Evolutionary conservation across 2,329 filamentous ascomycete species (phyloP), one percentile per base, ranked within the genome.

Genomic region (Fusarium citri): DNA sequence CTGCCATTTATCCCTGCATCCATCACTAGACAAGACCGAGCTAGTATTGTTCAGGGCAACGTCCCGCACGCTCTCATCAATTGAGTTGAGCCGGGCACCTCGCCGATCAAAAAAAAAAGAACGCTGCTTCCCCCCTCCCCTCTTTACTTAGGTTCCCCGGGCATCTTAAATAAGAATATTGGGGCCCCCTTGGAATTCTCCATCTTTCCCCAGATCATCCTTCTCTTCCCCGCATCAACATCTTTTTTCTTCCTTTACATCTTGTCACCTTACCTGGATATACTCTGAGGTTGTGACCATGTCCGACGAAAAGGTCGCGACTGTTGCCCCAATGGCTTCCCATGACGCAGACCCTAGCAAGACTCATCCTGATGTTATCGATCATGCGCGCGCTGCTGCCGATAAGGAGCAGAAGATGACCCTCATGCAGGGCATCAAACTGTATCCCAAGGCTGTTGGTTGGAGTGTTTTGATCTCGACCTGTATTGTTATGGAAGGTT

Each of bases 401-500:
- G 26, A 49, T 2, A 72, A 72, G 65, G 70, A 72, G 22, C 70
- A 72, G 28, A 66, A 56, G 0, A 72, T 72, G 70, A 72, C 70
- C 47, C 70, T 72, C 23, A 60, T 69, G 47, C 70, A 72, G 67
- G 70, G 70, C 31, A 60, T 72, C 43, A 71, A 45, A 23, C 58
- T 72, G 46, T 72, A 72, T 50, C 70, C 70, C 26, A 72, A 72
- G 55, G 70, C 70, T 46, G 62, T 72, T 3, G 64, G 18, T 5
- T 72, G 70, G 70, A 72, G 70, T 37, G 12, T 72, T 5, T 56
- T 72, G 8, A 72, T 72, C 26, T 72, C 70, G 2, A 72, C 70
- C 11, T 72, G 67, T 20, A 72, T 72, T 53, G 70, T 72, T 16
- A 72, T 72, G 70, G 70, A 72, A 47, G 70, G 70, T 11, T 72